phyloP scores from a whole-genome alignment of 2,329 filamentous ascomycete genomes.

The Venturia effusa region DNA sequence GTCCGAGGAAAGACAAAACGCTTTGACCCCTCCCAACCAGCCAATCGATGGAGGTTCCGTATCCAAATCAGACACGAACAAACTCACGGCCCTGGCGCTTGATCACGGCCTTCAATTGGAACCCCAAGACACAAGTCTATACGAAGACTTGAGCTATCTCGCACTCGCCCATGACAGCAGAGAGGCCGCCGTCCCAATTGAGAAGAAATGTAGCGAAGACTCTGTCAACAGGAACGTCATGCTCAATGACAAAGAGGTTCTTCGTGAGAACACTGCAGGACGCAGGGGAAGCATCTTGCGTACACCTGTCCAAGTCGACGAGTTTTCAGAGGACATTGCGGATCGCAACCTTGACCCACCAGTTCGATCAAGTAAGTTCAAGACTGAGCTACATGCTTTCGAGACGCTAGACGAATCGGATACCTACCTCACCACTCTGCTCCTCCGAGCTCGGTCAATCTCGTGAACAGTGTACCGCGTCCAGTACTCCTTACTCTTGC shows the following conservation, averaged over 20 bases:
- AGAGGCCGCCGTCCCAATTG: conserved; percentile 7
- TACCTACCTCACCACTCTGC: background rate
- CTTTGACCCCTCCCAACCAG: background rate
- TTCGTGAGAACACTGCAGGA: background rate
- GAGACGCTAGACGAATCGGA: background rate
- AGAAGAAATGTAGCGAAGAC: conserved; percentile 43
- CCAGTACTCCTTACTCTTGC: background rate
- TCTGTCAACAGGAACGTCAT: conserved; percentile 20
- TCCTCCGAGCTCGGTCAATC: background rate
- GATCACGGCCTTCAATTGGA: background rate
- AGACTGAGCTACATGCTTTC: background rate
- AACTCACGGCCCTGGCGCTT: background rate
- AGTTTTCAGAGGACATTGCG: background rate
- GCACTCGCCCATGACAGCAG: conserved; percentile 17
- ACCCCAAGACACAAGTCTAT: background rate
- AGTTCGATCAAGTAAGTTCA: background rate
- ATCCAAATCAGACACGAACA: background rate
- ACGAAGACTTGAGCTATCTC: conserved; percentile 13
- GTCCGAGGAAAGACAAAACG: background rate
- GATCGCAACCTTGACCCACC: background rate
- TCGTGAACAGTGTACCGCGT: background rate
- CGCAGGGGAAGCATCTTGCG: background rate
- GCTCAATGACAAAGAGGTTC: background rate
- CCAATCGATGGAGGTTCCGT: background rate
- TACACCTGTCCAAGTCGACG: background rate